Conservation (phyloP, 768 basidiomycete species). For the Mycena belliarum region DNA sequence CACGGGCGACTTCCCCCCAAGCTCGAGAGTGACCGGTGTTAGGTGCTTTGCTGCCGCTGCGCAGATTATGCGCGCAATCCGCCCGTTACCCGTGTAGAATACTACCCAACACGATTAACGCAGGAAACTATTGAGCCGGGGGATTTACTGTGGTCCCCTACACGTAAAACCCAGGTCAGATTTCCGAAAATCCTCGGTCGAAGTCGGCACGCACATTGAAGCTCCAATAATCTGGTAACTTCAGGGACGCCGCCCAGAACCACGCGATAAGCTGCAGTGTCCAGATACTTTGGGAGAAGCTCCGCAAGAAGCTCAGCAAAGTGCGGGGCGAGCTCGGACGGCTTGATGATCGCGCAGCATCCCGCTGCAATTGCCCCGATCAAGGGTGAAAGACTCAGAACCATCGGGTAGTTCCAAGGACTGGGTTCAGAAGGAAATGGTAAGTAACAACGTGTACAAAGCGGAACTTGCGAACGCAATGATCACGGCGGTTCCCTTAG, state of each 20-base stretch:
- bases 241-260: slow-evolving; percentile 63
- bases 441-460: no score
- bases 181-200: no score
- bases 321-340: slow-evolving; percentile 60
- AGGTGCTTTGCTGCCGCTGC: slow-evolving; percentile 54
- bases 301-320: slow-evolving; percentile 51
- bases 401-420: slow-evolving; percentile 69
- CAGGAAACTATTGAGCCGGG: no score
- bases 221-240: slow-evolving; percentile 50
- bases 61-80: slow-evolving; percentile 49
- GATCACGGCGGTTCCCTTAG: slow-evolving; percentile 6
- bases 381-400: slow-evolving; percentile 57
- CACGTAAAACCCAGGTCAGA: no score
- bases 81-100: slow-evolving; percentile 31
- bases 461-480: no score
- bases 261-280: slow-evolving; percentile 51
- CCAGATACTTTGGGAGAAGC: slow-evolving; percentile 53
- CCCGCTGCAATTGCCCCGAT: slow-evolving; percentile 77
- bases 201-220: no score
- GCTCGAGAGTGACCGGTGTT: slow-evolving; percentile 57
- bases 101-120: no score
- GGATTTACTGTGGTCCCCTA: no score
- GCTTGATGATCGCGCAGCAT: slow-evolving; percentile 66
- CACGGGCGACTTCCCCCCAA: slow-evolving; percentile 57
- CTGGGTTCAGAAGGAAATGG: slow-evolving; percentile 39